Base-by-base conservation (phyloP, 805 yeast species). In the Candida ascalaphidarum region DNA sequence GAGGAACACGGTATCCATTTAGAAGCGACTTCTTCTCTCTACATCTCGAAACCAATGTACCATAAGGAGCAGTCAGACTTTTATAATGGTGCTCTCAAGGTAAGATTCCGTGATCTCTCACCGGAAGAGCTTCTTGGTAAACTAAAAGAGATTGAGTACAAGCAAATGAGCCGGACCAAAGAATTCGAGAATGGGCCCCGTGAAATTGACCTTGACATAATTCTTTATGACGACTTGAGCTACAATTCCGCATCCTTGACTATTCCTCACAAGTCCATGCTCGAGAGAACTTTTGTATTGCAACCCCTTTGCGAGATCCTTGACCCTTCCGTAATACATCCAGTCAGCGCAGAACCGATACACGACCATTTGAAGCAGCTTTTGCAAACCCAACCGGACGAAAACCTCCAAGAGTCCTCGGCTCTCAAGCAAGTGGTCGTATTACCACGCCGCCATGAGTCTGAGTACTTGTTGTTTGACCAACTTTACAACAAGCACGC, bases 21-120 rank as follows among this genome's bases (percentile, higher is more conserved):
- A 0, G 33, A 64, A 3, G 61, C 69, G 3, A 71, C 89, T 0
- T 88, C 97, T 0, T 74, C 94, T 0, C 55, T 89, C 30, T 92
- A 84, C 51, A 75, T 80, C 33, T 83, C 96, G 13, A 83, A 79
- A 42, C 97, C 99, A 22, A 89, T 92, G 97, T 92, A 86, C 52
- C 74, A 68, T 37, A 52, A 67, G 20, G 82, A 85, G 31, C 99
- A 92, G 55, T 68, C 74, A 2, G 77, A 75, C 42, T 92, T 92
- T 46, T 58, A 77, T 41, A 92, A 92, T 50, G 97, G 96, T 3
- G 94, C 77, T 3, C 46, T 84, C 11, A 72, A 78, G 37, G 61
- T 81, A 11, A 34, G 54, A n/a, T 88, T 96, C 0, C 38, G 38
- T 0, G 60, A 78, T 12, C 39, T 61, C 3, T 34, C 52, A 4